These are phyloP conservation scores for Paecilomyces formosus DNA, from an alignment of 2,329 filamentous ascomycete species.

Conservation along the genomic window DNA sequence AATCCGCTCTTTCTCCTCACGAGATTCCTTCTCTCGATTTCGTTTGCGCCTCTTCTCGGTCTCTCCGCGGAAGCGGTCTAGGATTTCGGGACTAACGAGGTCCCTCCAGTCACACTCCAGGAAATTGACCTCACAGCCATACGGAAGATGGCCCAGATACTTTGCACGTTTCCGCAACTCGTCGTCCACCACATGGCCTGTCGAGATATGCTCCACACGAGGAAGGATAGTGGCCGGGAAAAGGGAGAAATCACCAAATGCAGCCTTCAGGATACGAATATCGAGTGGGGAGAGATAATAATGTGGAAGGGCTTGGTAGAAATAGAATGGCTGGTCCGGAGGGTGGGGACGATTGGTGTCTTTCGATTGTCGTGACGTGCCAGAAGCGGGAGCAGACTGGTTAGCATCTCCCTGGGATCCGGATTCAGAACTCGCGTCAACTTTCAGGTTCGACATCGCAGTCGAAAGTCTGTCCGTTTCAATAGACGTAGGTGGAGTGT, in stretches of 20 bases:
- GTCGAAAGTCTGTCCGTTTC: slow-evolving; percentile 16
- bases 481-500: slow-evolving; percentile 9
- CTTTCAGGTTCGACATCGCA: slow-evolving; percentile 14
- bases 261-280: slow-evolving; percentile 84
- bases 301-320: slow-evolving; percentile 80
- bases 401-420: slow-evolving; percentile 19
- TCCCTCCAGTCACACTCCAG: slow-evolving; percentile 94
- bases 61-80: slow-evolving; percentile 69
- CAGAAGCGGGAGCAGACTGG: slow-evolving; percentile 1
- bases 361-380: slow-evolving; percentile 12
- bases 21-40: slow-evolving; percentile 73
- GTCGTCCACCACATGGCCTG: slow-evolving; percentile 81
- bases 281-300: slow-evolving; percentile 86
- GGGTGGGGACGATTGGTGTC: slow-evolving; percentile 36
- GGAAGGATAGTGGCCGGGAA: slow-evolving; percentile 84
- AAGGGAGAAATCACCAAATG: slow-evolving; percentile 71
- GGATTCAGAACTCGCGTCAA: slow-evolving; percentile 9
- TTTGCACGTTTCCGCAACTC: slow-evolving; percentile 74
- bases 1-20: slow-evolving; percentile 77
- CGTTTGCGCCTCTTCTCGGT: slow-evolving; percentile 68
- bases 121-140: slow-evolving; percentile 86
- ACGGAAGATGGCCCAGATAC: slow-evolving; percentile 78
- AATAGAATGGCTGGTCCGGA: slow-evolving; percentile 60
- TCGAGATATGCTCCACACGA: slow-evolving; percentile 80
- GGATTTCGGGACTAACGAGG: slow-evolving; percentile 65